Evolutionary conservation across 169 alveolate species (phyloP).

Genomic region (Cryptosporidium meleagridis): DNA sequence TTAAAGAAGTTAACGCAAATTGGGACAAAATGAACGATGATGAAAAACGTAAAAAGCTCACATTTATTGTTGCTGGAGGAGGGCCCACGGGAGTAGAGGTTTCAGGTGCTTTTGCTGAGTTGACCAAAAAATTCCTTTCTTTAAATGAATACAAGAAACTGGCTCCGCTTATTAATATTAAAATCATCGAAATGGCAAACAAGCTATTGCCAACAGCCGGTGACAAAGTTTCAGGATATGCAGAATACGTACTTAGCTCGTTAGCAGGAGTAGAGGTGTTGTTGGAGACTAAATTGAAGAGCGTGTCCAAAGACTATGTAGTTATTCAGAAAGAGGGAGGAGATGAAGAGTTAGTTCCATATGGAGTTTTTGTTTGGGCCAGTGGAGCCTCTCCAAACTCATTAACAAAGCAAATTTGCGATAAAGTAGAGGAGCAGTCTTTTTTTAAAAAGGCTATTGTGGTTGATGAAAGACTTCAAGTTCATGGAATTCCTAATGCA

Average conservation of each 20-base stretch:
- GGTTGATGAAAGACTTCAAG: conserved; percentile 72
- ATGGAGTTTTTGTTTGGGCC: conserved; percentile 81
- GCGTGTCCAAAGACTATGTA: conserved; percentile 35
- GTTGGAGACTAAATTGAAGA: conserved; percentile 68
- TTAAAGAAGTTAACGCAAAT: conserved; percentile 34
- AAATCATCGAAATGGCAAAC: conserved; percentile 74
- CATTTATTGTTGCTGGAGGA: conserved; percentile 73
- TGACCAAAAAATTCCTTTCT: neutral
- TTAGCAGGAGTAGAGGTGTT: conserved; percentile 73
- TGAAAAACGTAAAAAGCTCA: conserved; percentile 26
- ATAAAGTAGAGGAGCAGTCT: conserved; percentile 60
- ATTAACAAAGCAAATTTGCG: conserved; percentile 71
- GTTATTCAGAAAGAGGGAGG: neutral
- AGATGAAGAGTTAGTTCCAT: conserved; percentile 56
- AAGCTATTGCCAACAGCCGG: conserved; percentile 73
- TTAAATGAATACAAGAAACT: conserved; percentile 5
- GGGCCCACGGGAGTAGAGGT: conserved; percentile 73
- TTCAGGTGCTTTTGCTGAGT: conserved; percentile 68
- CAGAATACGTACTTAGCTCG: conserved; percentile 21
- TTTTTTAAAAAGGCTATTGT: conserved; percentile 26
- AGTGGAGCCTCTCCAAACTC: conserved; percentile 80
- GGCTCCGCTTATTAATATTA: conserved; percentile 25
- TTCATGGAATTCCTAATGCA: conserved; percentile 72
- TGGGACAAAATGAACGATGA: conserved; percentile 44
- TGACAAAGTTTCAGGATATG: conserved; percentile 69